Percentiles rank a stretch among this genome's conserved stretches.
Evolutionary conservation across 768 basidiomycete species (phyloP).

Genomic region (Ramaria sp.): DNA sequence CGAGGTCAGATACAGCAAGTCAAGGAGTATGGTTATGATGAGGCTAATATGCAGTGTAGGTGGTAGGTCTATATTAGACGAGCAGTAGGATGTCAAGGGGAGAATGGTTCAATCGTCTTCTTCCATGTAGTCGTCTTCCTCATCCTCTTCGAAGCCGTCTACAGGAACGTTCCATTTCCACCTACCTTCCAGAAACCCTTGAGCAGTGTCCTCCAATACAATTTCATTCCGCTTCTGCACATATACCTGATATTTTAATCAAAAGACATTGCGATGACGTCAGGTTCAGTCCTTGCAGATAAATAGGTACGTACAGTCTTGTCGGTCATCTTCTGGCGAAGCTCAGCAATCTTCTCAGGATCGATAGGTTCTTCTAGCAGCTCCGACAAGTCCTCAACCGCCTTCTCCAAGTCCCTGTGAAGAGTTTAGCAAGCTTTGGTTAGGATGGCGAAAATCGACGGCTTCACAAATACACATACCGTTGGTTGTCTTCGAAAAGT

Average conservation of each 20-base stretch:
- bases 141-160: constrained; percentile 50
- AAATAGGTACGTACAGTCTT: constrained; percentile 58
- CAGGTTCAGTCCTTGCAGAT: not conserved
- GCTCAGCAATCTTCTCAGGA: constrained; percentile 62
- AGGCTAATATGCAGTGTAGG: not conserved
- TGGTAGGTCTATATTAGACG: not conserved
- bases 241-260: constrained; percentile 46
- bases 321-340: constrained; percentile 91
- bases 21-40: not conserved
- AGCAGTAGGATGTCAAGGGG: not conserved
- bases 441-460: not conserved
- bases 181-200: constrained; percentile 75
- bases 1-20: not conserved
- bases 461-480: constrained; percentile 31
- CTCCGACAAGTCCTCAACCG: constrained; percentile 92
- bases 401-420: constrained; percentile 78
- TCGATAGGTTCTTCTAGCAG: constrained; percentile 88
- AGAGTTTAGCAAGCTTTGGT: constrained; percentile 7
- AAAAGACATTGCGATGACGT: not conserved
- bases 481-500: constrained; percentile 94
- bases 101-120: not conserved
- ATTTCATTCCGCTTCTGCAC: constrained; percentile 97
- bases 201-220: constrained; percentile 88
- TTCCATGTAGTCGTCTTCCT: constrained; percentile 1
- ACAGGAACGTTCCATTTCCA: constrained; percentile 74